A percentile compares a stretch with the other conserved stretches of the same genome.
phyloP scores from a whole-genome alignment of 2,329 filamentous ascomycete species.

The Colletotrichum abscissum region DNA sequence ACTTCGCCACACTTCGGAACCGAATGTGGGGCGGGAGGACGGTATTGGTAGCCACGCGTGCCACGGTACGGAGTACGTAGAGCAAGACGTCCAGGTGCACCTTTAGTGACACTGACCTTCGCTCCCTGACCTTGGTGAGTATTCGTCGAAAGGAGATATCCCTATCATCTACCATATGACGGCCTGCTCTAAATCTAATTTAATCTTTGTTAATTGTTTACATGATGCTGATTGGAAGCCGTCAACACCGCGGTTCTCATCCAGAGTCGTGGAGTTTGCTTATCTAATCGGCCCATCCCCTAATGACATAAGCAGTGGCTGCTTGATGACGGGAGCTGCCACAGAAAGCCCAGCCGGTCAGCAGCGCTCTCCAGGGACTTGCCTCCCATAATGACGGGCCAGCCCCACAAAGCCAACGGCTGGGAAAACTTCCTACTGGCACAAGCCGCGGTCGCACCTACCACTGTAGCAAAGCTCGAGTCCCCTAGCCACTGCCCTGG shows the following conservation, averaged over 20 bases:
- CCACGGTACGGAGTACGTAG: no score
- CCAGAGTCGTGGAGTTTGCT: background rate
- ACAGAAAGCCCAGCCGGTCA: no score
- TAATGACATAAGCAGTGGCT: background rate
- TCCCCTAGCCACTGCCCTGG: constrained; percentile 5
- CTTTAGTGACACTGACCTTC: no score
- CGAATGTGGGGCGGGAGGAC: background rate
- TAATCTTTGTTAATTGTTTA: no score
- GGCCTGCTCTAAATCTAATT: no score
- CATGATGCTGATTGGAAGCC: background rate
- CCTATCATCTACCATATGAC: no score
- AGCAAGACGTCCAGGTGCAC: no score
- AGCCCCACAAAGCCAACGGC: constrained; percentile 17
- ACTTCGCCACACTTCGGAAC: background rate
- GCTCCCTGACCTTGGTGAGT: no score
- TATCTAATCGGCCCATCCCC: background rate
- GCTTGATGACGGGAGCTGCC: no score
- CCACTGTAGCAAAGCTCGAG: constrained; percentile 24
- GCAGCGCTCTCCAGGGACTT: background rate
- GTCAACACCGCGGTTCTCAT: background rate
- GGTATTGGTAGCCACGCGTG: no score
- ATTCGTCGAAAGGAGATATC: no score
- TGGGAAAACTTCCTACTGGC: constrained; percentile 27
- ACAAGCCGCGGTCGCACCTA: constrained; percentile 20
- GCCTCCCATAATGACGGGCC: constrained; percentile 5